A percentile compares a stretch with the other conserved stretches of the same genome.
phyloP scores from a whole-genome alignment of 2,329 filamentous ascomycete genomes.

The Fusarium sp. region DNA sequence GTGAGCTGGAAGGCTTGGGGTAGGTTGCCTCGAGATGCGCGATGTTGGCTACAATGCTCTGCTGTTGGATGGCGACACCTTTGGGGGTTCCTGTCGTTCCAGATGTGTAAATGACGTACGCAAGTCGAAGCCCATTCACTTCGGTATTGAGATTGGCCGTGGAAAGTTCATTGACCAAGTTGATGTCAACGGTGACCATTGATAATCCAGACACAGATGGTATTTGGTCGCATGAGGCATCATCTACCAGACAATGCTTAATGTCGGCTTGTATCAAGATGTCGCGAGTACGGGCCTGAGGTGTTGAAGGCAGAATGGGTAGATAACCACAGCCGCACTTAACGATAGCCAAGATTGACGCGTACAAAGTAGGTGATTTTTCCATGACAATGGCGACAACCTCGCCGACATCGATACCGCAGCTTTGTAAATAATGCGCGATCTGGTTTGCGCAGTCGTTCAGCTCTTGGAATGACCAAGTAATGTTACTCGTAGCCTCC shows the following conservation, averaged over 20 bases:
- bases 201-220: slow-evolving; percentile 26
- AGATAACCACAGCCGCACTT: slow-evolving; percentile 84
- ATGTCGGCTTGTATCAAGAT: slow-evolving; percentile 73
- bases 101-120: slow-evolving; percentile 86
- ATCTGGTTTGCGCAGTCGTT: slow-evolving; percentile 73
- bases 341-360: slow-evolving; percentile 77
- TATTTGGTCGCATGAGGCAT: slow-evolving; percentile 33
- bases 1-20: slow-evolving; percentile 56
- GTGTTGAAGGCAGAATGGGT: slow-evolving; percentile 81
- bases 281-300: slow-evolving; percentile 66
- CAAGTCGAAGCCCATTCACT: slow-evolving; percentile 63
- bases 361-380: slow-evolving; percentile 79
- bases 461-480: slow-evolving; percentile 72
- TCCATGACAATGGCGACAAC: slow-evolving; percentile 81
- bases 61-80: slow-evolving; percentile 80
- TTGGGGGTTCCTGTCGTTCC: slow-evolving; percentile 86
- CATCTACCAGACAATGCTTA: slow-evolving; percentile 57
- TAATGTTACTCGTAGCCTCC: slow-evolving; percentile 46
- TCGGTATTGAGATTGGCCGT: slow-evolving; percentile 53
- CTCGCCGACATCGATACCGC: slow-evolving; percentile 62
- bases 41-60: slow-evolving; percentile 83
- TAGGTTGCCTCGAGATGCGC: slow-evolving; percentile 74
- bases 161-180: slow-evolving; percentile 47
- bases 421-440: slow-evolving; percentile 63
- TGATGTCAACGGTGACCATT: slow-evolving; percentile 52